Conservation (phyloP, 2,329 filamentous ascomycete species). For the Lithohypha guttulata region DNA sequence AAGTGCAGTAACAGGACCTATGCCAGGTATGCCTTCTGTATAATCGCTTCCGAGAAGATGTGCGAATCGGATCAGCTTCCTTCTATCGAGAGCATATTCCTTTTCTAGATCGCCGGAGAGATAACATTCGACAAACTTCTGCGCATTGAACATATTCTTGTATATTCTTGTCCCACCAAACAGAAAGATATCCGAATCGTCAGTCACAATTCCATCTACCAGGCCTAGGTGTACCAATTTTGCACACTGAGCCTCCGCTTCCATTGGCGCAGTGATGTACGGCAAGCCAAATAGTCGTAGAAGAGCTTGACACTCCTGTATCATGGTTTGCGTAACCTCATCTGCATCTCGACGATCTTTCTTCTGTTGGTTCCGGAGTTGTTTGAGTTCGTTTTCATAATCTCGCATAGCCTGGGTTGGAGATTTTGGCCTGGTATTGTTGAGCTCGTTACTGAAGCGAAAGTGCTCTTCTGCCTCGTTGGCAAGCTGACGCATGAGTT, state of each 20-base stretch:
- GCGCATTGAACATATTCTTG: slow-evolving; percentile 99
- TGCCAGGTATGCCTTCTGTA: slow-evolving; percentile 78
- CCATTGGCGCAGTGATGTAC: slow-evolving; percentile 96
- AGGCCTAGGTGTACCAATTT: slow-evolving; percentile 76
- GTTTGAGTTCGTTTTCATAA: slow-evolving; percentile 78
- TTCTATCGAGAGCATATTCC: slow-evolving; percentile 77
- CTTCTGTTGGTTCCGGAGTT: slow-evolving; percentile 85
- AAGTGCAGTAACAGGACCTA: slow-evolving; percentile 87
- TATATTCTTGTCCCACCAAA: slow-evolving; percentile 95
- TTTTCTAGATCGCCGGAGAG: slow-evolving; percentile 71
- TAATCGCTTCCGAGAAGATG: slow-evolving; percentile 92
- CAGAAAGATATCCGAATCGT: slow-evolving; percentile 91
- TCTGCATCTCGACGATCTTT: slow-evolving; percentile 93
- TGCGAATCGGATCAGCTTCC: slow-evolving; percentile 78
- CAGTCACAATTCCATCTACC: slow-evolving; percentile 94
- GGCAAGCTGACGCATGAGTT: slow-evolving; percentile 74
- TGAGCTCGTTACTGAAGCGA: slow-evolving; percentile 79
- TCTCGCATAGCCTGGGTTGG: slow-evolving; percentile 59
- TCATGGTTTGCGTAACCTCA: slow-evolving; percentile 93
- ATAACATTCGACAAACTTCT: slow-evolving; percentile 97
- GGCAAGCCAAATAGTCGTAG: slow-evolving; percentile 84
- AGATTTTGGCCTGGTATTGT: slow-evolving; percentile 47
- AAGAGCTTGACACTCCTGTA: slow-evolving; percentile 85
- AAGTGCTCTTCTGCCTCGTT: slow-evolving; percentile 89
- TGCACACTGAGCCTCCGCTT: slow-evolving; percentile 95